Evolutionary conservation across 1,139 yeast species (phyloP).

Genomic region (Geotrichum citri-aurantii): DNA sequence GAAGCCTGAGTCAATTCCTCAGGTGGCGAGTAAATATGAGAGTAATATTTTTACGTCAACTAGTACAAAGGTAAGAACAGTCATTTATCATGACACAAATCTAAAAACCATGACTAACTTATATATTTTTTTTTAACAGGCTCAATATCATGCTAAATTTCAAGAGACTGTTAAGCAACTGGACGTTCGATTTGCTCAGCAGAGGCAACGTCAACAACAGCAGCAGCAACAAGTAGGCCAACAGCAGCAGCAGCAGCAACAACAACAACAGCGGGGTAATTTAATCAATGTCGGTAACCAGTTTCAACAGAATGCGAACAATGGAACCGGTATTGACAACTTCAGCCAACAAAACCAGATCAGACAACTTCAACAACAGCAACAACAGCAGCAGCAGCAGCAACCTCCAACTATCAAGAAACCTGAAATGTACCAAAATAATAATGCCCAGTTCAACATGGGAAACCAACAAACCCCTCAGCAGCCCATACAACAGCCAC

Average conservation of each 20-base stretch:
- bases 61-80: constrained; percentile 1
- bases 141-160: constrained; percentile 4
- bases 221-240: constrained; percentile 21
- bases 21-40: constrained; percentile 2
- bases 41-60: background rate
- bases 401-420: constrained; percentile 2
- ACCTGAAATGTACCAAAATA: background rate
- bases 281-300: background rate
- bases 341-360: constrained; percentile 1
- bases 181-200: constrained; percentile 18
- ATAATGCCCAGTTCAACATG: background rate
- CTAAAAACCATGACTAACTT: too few species aligned
- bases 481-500: background rate
- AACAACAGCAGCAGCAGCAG: constrained; percentile 11
- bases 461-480: background rate
- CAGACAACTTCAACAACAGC: background rate
- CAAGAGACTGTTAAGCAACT: constrained; percentile 2
- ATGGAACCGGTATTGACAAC: background rate
- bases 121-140: background rate
- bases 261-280: constrained; percentile 4
- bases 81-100: background rate
- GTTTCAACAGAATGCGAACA: background rate
- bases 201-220: constrained; percentile 23
- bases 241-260: constrained; percentile 20
- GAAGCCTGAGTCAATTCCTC: background rate